A percentile compares a stretch with the other conserved stretches of the same genome.
These are phyloP conservation scores for Acorus gramineus DNA, from an alignment of 106 monocot species.

Conservation along the genomic window DNA sequence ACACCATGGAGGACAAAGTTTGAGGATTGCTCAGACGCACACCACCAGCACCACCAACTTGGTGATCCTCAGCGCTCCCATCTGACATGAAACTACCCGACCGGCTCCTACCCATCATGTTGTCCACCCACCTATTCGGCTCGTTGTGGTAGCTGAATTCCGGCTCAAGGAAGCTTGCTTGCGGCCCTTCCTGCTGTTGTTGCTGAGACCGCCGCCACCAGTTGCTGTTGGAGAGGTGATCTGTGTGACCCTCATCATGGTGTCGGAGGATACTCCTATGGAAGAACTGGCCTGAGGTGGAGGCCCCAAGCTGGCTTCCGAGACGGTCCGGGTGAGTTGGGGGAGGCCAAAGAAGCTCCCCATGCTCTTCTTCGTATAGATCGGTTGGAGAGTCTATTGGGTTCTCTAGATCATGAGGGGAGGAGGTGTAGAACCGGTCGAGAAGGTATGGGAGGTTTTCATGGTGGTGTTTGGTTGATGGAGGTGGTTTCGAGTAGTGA, in stretches of 20 bases:
- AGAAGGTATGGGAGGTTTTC: conserved; percentile 48
- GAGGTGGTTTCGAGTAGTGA: conserved; percentile 18
- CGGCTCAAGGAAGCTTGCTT: conserved; percentile 61
- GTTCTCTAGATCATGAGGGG: conserved; percentile 1
- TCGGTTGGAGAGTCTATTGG: not conserved
- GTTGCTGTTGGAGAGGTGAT: conserved; percentile 3
- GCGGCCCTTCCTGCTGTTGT: not conserved
- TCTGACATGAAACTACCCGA: conserved; percentile 3
- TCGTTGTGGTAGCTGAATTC: conserved; percentile 9
- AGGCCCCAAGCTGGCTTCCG: conserved; percentile 38
- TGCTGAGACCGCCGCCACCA: conserved; percentile 46
- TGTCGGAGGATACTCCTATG: conserved; percentile 9
- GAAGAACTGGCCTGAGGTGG: conserved; percentile 45
- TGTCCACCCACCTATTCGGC: conserved; percentile 8
- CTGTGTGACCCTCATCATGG: not conserved
- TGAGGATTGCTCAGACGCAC: conserved; percentile 7
- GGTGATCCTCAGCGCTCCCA: conserved; percentile 15
- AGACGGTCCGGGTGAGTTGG: conserved; percentile 20
- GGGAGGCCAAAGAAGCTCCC: conserved; percentile 1
- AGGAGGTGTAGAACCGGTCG: conserved; percentile 59
- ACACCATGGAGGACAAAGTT: conserved; percentile 21
- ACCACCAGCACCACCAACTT: conserved; percentile 1
- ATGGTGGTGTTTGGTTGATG: conserved; percentile 28
- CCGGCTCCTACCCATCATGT: conserved; percentile 9
- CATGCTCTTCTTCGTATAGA: not conserved